Evolutionary conservation across 106 monocot genomes (phyloP).

Genomic region (Acorus calamus): DNA sequence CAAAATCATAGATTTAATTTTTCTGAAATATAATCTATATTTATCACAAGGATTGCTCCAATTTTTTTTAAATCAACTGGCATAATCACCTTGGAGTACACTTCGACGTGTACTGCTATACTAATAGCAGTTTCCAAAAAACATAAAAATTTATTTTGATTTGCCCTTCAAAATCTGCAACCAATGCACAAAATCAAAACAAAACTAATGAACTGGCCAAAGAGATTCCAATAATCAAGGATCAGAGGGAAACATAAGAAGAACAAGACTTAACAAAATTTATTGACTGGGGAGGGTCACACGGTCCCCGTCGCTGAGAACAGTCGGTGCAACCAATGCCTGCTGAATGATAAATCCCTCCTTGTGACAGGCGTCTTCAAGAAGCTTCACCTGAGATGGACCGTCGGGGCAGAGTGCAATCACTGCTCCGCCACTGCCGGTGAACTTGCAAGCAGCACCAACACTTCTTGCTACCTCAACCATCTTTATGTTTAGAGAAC

Average conservation of each 20-base stretch:
- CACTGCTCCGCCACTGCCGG: slow-evolving; percentile 87
- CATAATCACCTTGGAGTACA: too few relatives aligned
- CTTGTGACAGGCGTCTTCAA: slow-evolving; percentile 49
- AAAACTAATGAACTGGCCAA: too few relatives aligned
- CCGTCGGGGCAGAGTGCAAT: slow-evolving; percentile 76
- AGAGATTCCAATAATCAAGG: background rate
- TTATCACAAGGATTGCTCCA: too few relatives aligned
- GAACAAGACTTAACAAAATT: background rate
- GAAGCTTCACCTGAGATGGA: slow-evolving; percentile 43
- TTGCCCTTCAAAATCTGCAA: too few relatives aligned
- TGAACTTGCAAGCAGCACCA: slow-evolving; percentile 82
- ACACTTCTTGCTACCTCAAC: slow-evolving; percentile 70
- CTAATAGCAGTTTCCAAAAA: too few relatives aligned
- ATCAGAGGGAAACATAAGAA: slow-evolving; percentile 22
- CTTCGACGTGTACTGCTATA: too few relatives aligned
- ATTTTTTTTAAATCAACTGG: too few relatives aligned
- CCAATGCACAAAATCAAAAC: too few relatives aligned
- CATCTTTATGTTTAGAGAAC: slow-evolving; percentile 78
- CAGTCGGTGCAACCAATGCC: slow-evolving; percentile 26
- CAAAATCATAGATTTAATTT: too few relatives aligned
- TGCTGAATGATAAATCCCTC: slow-evolving; percentile 56
- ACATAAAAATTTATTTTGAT: too few relatives aligned
- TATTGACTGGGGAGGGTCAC: slow-evolving; percentile 7
- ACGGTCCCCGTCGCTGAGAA: slow-evolving; percentile 19
- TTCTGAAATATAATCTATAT: too few relatives aligned